Evolutionary conservation across 192 early-diverging fungal species (phyloP), one percentile per base, ranked within the genome.

Genomic region (Backusella psychrophila): DNA sequence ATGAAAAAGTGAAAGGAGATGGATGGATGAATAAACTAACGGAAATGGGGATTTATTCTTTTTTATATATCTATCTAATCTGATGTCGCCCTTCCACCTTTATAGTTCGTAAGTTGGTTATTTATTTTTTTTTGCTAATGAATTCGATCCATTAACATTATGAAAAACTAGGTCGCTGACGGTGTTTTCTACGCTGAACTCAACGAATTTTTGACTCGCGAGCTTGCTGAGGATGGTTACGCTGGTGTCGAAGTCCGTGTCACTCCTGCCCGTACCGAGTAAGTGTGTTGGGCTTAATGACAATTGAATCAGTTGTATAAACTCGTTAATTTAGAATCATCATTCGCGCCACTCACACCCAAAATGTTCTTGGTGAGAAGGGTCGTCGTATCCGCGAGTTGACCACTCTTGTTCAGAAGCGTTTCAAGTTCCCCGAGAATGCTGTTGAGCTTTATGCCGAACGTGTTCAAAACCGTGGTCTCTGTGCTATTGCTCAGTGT

Each of bases 181-280:
- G 98, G 98, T 94, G 96, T 99, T 73, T 99, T 99, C 91, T 98
- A 96, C 92, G 96, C 98, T 87, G 98, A 99, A 89, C 92, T 99
- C 85, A 99, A 99, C 93, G 96, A 97, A 89, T 97, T 97, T 91
- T 94, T 99, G 88, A 93, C 94, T 84, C 96, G 96, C 84, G 95
- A 97, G 88, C 91, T 99, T 81, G 93, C 95, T 81, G 90, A 91
- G 83, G 96, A 99, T 84, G 97, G 97, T 89, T 99, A 99, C 92
- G 95, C 97, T 80, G 97, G 97, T 85, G 96, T 97, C 81, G 97
- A 99, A 90, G 96, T 99, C 87, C 96, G 97, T 82, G 97, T 99
- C 66, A 99, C 97, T 83, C 97, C 97, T 73, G 94, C 96, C 75
- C 96, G 96, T 83, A 99, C 97, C 79, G 96, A 99, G 87, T 80